phyloP scores from a whole-genome alignment of 441 rosid genomes.

The Biscutella laevigata region DNA sequence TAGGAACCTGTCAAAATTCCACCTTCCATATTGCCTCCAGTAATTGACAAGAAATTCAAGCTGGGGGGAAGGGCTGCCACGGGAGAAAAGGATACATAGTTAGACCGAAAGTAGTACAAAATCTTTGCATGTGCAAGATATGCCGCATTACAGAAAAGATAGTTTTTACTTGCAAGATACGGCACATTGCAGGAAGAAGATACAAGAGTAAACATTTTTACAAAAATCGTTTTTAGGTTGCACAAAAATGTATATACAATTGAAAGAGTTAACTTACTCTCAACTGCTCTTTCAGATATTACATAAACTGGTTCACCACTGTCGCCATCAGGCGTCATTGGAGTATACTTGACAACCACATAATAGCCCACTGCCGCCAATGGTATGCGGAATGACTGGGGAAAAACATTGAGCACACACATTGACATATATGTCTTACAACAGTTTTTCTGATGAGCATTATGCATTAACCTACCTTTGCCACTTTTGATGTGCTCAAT shows the following conservation, averaged over 20 bases:
- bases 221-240: too few relatives aligned
- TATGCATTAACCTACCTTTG: conserved; percentile 49
- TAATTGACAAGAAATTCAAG: conserved; percentile 85
- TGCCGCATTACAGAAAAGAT: neutral
- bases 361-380: conserved; percentile 87
- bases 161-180: neutral
- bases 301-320: conserved; percentile 80
- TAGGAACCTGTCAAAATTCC: conserved; percentile 88
- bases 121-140: neutral
- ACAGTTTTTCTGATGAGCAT: conserved; percentile 1
- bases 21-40: conserved; percentile 82
- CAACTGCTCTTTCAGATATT: conserved; percentile 67
- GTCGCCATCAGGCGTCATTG: conserved; percentile 83
- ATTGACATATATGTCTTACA: conserved; percentile 4
- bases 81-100: neutral
- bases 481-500: conserved; percentile 72
- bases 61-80: conserved; percentile 89
- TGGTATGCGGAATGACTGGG: conserved; percentile 92
- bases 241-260: neutral
- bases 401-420: conserved; percentile 16
- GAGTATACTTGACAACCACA: conserved; percentile 80
- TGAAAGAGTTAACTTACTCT: conserved; percentile 48
- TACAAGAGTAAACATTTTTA: too few relatives aligned
- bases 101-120: neutral
- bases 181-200: neutral